Percentiles rank a stretch among this genome's conserved stretches.
These are phyloP conservation scores for Mytilinidion resinicola DNA, from an alignment of 495 filamentous ascomycete genomes.

Conservation along the genomic window DNA sequence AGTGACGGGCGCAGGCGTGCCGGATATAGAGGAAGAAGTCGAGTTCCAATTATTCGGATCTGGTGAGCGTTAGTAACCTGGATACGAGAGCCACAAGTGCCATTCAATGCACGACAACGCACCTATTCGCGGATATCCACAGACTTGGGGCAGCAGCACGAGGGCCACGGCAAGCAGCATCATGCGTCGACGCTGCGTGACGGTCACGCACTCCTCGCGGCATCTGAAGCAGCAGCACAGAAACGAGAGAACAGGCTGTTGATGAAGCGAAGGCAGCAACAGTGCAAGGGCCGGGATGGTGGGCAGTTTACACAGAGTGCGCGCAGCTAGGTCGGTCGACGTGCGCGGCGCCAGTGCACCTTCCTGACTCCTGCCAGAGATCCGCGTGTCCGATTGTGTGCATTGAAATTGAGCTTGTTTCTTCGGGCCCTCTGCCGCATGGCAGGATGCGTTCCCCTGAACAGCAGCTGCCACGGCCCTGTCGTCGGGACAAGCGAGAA, in stretches of 20 bases:
- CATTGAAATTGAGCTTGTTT: constrained; percentile 16
- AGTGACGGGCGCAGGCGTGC: neutral
- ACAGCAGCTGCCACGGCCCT: too few species aligned
- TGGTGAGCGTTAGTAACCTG: neutral
- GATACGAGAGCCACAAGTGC: neutral
- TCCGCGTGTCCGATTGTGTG: neutral
- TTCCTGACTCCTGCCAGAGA: neutral
- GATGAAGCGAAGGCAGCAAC: neutral
- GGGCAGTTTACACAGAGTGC: constrained; percentile 11
- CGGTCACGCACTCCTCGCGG: constrained; percentile 7
- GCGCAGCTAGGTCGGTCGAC: too few species aligned
- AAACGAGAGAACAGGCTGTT: neutral
- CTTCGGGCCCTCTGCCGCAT: too few species aligned
- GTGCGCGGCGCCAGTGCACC: neutral
- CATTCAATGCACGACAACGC: neutral
- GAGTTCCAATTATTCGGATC: neutral
- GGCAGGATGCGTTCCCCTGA: too few species aligned
- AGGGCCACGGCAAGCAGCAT: constrained; percentile 6
- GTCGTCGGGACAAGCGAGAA: too few species aligned
- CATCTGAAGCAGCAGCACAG: constrained; percentile 3
- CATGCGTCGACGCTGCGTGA: constrained; percentile 10
- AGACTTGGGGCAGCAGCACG: constrained; percentile 4
- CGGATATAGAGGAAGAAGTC: neutral
- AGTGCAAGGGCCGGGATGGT: constrained; percentile 2
- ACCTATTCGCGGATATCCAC: constrained; percentile 10